These are phyloP conservation scores for Hemileccinum rubropunctum DNA, from an alignment of 768 basidiomycete species.

Conservation along the genomic window DNA sequence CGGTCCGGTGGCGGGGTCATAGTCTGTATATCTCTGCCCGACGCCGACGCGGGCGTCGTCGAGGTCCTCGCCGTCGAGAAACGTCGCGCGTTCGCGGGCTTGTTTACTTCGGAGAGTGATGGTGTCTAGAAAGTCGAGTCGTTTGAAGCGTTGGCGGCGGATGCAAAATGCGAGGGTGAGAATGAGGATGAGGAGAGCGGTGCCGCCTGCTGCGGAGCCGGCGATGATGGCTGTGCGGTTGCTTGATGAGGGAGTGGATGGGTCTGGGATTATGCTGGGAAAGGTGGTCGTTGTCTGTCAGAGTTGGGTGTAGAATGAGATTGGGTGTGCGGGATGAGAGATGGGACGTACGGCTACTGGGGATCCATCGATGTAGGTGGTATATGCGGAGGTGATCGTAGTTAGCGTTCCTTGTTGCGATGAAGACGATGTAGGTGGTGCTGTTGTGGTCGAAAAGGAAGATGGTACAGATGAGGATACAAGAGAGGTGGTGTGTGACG, in stretches of 20 bases:
- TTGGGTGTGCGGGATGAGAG: neutral
- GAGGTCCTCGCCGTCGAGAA: constrained; percentile 28
- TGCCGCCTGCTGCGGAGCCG: constrained; percentile 38
- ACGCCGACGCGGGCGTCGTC: constrained; percentile 1
- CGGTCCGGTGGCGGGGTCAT: too few relatives aligned
- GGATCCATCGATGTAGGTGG: constrained; percentile 15
- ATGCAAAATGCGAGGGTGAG: constrained; percentile 38
- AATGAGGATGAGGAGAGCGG: constrained; percentile 34
- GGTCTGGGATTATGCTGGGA: constrained; percentile 19
- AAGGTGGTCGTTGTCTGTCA: constrained; percentile 14
- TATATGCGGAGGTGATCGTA: constrained; percentile 20
- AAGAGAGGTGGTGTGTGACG: neutral
- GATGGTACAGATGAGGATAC: constrained; percentile 1
- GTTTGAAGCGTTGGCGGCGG: constrained; percentile 36
- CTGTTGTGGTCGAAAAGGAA: neutral
- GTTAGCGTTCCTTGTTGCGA: constrained; percentile 10
- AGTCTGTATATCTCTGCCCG: neutral
- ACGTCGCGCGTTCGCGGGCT: constrained; percentile 15
- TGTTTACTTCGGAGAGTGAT: constrained; percentile 23
- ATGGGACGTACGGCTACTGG: constrained; percentile 15
- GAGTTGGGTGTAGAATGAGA: too few relatives aligned
- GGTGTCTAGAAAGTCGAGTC: constrained; percentile 29
- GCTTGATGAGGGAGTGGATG: constrained; percentile 1
- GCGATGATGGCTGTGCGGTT: constrained; percentile 42
- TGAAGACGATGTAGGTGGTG: constrained; percentile 1